Percentiles rank a stretch among this genome's conserved stretches.
phyloP scores from a whole-genome alignment of 2,329 filamentous ascomycete species.

The Phyllosticta citribraziliensis region DNA sequence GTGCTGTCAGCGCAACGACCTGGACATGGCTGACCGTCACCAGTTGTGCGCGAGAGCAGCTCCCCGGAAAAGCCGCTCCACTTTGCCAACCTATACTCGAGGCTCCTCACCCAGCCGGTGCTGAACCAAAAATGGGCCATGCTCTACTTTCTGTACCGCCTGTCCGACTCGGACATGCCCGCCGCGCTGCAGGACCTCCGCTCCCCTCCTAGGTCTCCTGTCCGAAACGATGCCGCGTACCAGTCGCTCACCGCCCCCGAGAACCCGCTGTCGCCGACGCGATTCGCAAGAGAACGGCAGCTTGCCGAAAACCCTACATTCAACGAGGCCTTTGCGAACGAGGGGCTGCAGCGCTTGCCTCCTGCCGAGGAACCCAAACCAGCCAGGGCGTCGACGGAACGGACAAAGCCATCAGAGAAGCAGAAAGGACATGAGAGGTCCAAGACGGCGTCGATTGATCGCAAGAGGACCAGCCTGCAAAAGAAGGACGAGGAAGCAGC shows the following conservation, averaged over 20 bases:
- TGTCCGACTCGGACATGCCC: constrained; percentile 55
- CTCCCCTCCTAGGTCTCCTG: constrained; percentile 11
- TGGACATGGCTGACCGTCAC: constrained; percentile 11
- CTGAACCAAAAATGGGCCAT: constrained; percentile 96
- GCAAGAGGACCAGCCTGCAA: constrained; percentile 12
- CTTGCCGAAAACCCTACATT: constrained; percentile 24
- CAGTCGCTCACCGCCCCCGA: neutral
- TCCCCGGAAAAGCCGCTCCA: constrained; percentile 65
- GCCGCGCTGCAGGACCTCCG: constrained; percentile 29
- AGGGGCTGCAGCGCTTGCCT: constrained; percentile 33
- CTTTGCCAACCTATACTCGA: constrained; percentile 85
- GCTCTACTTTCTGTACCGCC: constrained; percentile 76
- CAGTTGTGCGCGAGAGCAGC: constrained; percentile 64
- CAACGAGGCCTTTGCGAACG: constrained; percentile 39
- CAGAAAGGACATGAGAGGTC: neutral
- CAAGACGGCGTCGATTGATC: constrained; percentile 14
- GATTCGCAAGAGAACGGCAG: neutral
- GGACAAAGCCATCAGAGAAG: constrained; percentile 14
- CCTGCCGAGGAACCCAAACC: constrained; percentile 21
- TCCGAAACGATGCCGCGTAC: neutral
- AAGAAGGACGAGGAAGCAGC: constrained; percentile 17
- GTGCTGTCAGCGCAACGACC: neutral
- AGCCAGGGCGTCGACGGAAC: constrained; percentile 6
- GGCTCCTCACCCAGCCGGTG: constrained; percentile 81
- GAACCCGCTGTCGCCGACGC: neutral